Base-by-base conservation (phyloP, 805 yeast genomes). In the Kregervanrija pseudodelftensis region DNA sequence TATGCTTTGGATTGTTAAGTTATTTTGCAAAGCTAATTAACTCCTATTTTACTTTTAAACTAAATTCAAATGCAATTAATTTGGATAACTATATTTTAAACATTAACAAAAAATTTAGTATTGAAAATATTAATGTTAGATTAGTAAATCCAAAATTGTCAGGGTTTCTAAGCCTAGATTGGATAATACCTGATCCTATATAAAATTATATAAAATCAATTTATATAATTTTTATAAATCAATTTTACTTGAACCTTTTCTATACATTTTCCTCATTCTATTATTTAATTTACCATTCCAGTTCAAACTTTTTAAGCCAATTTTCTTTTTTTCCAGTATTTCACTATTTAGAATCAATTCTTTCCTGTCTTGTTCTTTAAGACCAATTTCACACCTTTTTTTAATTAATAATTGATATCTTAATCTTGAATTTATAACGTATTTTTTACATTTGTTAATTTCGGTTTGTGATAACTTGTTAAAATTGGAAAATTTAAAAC, bases 381-480 rank as follows among this genome's bases (percentile, higher is more conserved):
- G 42, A 1, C 64, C 64, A 14, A 58, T 48, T 35, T 61, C 56
- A 33, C 60, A 49, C 39, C 65, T 45, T 39, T 56, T 57, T 46
- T 58, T 58, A 39, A 63, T 56, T 45, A 64, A 46, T 36, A 54
- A 61, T 39, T 59, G 49, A 46, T 71, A 63, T 40, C 71, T 67
- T 34, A 63, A 62, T 43, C 95, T 63, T 55, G 79, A 82, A 35
- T 77, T 77, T 8, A 79, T 68, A 11, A 91, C 97, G 61, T 82
- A 90, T 53, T 77, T 77, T 40, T 95, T 73, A 56, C 96, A 84
- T 53, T 80, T 76, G 49, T 76, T 72, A 40, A 91, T 79, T 60
- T 91, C 96, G 36, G 80, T 87, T 57, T 90, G 96, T 2, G 90
- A 79, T 40, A 82, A 73, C 46, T 80, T 80, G 43, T 80, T 79